These are phyloP conservation scores for Castanea crenata DNA, from an alignment of 306 rosid genomes.

Conservation along the genomic window DNA sequence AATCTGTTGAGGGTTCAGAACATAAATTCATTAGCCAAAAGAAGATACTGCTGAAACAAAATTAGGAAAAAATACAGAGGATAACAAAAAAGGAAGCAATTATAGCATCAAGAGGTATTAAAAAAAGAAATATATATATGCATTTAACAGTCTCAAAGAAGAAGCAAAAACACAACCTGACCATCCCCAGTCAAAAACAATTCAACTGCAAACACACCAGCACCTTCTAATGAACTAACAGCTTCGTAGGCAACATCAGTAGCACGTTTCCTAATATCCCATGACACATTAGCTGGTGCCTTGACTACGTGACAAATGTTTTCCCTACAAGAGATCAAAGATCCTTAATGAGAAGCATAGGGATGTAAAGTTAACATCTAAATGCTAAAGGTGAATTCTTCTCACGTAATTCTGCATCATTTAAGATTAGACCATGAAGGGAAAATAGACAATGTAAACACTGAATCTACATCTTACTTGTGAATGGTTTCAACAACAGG, in stretches of 20 bases:
- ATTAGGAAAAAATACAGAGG: background rate
- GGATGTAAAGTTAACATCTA: conserved; percentile 13
- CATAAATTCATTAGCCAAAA: conserved; percentile 4
- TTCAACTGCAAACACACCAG: conserved; percentile 96
- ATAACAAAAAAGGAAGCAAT: conserved; percentile 6
- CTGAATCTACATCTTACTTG: conserved; percentile 51
- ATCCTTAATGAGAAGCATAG: conserved; percentile 20
- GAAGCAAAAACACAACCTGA: conserved; percentile 51
- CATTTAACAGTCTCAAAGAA: conserved; percentile 5
- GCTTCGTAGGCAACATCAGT: conserved; percentile 79
- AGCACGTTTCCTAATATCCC: conserved; percentile 65
- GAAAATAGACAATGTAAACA: background rate
- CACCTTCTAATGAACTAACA: conserved; percentile 84
- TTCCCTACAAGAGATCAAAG: conserved; percentile 52
- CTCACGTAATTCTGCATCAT: background rate
- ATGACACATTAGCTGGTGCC: conserved; percentile 76
- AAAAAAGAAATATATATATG: no score
- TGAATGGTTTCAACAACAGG: conserved; percentile 95
- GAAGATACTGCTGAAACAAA: background rate
- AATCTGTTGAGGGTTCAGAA: conserved; percentile 49
- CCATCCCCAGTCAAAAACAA: conserved; percentile 74
- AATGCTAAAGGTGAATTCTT: background rate
- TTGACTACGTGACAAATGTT: conserved; percentile 86
- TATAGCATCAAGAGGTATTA: background rate
- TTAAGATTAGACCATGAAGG: background rate